These are phyloP conservation scores for Diaporthe caulivora DNA, from an alignment of 2,329 filamentous ascomycete genomes.

Conservation along the genomic window DNA sequence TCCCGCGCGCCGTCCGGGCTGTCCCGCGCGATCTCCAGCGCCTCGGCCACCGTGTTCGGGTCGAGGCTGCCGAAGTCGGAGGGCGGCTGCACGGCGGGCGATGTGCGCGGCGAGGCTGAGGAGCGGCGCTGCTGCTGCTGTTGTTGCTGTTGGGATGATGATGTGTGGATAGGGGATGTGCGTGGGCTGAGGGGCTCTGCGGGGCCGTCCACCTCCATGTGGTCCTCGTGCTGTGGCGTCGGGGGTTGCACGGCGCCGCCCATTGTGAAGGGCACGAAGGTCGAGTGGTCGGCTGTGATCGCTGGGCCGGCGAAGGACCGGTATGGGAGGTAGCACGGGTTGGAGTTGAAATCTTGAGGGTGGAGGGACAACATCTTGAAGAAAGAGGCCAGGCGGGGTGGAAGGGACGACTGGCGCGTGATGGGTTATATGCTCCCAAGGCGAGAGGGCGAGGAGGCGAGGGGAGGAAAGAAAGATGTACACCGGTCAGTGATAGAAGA, in stretches of 20 bases:
- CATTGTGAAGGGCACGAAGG: constrained; percentile 30
- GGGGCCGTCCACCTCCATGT: constrained; percentile 31
- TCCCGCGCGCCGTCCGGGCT: constrained; percentile 75
- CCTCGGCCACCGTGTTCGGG: constrained; percentile 65
- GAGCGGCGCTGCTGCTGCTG: constrained; percentile 8
- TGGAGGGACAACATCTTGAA: constrained; percentile 36
- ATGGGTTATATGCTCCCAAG: constrained; percentile 7
- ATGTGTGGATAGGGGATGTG: constrained; percentile 20
- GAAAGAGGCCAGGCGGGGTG: constrained; percentile 2
- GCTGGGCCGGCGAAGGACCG: constrained; percentile 10
- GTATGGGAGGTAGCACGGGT: constrained; percentile 34
- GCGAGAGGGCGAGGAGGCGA: constrained; percentile 13
- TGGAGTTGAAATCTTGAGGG: constrained; percentile 33
- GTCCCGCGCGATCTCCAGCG: constrained; percentile 82
- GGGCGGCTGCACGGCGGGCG: constrained; percentile 37
- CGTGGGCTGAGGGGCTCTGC: constrained; percentile 30
- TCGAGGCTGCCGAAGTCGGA: constrained; percentile 31
- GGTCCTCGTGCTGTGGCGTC: constrained; percentile 30
- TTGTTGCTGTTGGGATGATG: not conserved
- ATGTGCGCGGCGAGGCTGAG: constrained; percentile 34
- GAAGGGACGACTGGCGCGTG: not conserved
- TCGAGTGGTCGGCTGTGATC: constrained; percentile 28
- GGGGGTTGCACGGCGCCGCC: constrained; percentile 31
- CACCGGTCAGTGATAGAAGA: constrained; percentile 13
- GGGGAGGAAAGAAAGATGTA: not conserved